phyloP scores from a whole-genome alignment of 2,329 filamentous ascomycete genomes.

The Acrodontium crateriforme region DNA sequence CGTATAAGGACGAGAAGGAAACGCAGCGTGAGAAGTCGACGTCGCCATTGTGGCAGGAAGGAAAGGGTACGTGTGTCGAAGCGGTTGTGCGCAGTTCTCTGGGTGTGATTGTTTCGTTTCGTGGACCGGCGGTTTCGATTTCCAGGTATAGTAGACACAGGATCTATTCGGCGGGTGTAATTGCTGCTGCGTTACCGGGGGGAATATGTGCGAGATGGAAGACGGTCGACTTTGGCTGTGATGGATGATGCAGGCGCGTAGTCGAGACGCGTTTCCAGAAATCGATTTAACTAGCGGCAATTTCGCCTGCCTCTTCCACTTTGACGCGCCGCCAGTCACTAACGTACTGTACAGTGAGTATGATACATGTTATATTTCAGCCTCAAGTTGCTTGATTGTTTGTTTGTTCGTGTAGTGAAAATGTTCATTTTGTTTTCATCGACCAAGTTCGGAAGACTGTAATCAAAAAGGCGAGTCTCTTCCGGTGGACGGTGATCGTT shows the following conservation, averaged over 20 bases:
- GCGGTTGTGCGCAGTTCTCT: neutral
- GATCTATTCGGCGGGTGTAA: neutral
- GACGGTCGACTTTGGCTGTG: neutral
- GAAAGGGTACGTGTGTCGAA: constrained; percentile 3
- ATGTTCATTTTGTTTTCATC: too few relatives aligned
- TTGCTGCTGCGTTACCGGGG: neutral
- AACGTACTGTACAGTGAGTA: too few relatives aligned
- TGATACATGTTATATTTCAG: too few relatives aligned
- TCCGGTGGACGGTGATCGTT: too few relatives aligned
- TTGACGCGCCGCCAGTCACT: too few relatives aligned
- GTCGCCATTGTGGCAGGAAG: constrained; percentile 40
- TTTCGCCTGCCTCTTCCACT: too few relatives aligned
- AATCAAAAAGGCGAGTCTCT: too few relatives aligned
- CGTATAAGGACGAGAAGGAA: constrained; percentile 40
- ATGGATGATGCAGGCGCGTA: neutral
- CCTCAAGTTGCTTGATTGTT: too few relatives aligned
- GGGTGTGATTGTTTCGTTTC: neutral
- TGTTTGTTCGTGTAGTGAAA: too few relatives aligned
- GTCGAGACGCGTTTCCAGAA: constrained; percentile 1
- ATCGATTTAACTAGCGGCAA: too few relatives aligned
- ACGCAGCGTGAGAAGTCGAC: constrained; percentile 34
- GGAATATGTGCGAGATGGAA: neutral
- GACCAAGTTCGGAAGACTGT: too few relatives aligned
- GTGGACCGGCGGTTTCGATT: too few relatives aligned
- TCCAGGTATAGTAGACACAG: neutral